phyloP scores from a whole-genome alignment of 495 filamentous ascomycete species.

The Ramalina peruviana region DNA sequence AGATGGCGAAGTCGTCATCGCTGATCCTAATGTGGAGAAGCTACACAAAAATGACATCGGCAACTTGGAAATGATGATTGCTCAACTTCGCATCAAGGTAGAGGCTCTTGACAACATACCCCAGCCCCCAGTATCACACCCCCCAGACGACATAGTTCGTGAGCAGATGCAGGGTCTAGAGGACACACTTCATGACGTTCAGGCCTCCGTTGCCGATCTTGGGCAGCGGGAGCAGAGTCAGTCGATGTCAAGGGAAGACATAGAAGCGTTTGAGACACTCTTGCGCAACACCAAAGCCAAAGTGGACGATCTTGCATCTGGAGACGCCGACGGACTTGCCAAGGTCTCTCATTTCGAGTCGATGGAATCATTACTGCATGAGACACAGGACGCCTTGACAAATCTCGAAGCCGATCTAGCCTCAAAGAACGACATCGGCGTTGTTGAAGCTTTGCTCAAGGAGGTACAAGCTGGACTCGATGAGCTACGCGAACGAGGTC shows the following conservation, averaged over 20 bases:
- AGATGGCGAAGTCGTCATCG: slow-evolving; percentile 43
- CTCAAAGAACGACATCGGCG: slow-evolving; percentile 60
- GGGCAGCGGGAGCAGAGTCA: slow-evolving; percentile 26
- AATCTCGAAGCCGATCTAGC: slow-evolving; percentile 47
- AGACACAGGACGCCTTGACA: slow-evolving; percentile 55
- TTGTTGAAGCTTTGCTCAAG: slow-evolving; percentile 61
- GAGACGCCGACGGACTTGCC: slow-evolving; percentile 41
- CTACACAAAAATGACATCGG: slow-evolving; percentile 59
- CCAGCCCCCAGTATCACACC: slow-evolving; percentile 25
- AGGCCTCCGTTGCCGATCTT: slow-evolving; percentile 37
- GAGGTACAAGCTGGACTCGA: slow-evolving; percentile 61
- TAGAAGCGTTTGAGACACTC: slow-evolving; percentile 76
- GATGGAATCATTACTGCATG: slow-evolving; percentile 53
- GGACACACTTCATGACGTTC: slow-evolving; percentile 40
- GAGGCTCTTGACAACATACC: slow-evolving; percentile 59
- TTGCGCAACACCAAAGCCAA: slow-evolving; percentile 72
- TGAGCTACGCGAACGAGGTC: slow-evolving; percentile 52
- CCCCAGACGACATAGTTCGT: slow-evolving; percentile 35
- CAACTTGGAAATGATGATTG: slow-evolving; percentile 67
- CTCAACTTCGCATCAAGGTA: slow-evolving; percentile 68
- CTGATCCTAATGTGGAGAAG: slow-evolving; percentile 27
- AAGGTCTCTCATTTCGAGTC: slow-evolving; percentile 64
- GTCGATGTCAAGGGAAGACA: slow-evolving; percentile 54
- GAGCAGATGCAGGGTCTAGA: slow-evolving; percentile 50
- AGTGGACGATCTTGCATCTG: slow-evolving; percentile 61